Evolutionary conservation across 768 basidiomycete genomes (phyloP), one percentile per base, ranked within the genome.

Genomic region (Boletus pseudo-olivaceus): DNA sequence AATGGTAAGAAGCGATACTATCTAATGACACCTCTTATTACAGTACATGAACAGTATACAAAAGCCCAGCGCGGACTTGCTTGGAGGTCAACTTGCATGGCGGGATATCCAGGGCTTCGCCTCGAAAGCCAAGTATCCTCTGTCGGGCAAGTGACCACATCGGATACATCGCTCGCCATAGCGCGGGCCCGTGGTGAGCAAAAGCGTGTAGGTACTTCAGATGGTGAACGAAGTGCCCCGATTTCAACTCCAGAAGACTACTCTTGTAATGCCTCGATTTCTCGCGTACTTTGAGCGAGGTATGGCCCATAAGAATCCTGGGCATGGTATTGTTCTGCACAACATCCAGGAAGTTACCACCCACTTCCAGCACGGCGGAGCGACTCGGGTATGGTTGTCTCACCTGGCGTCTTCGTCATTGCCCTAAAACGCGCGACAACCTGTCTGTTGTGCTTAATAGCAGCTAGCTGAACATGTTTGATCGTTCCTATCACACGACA

Each of bases 401-500:
- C 42, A 84, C 87, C 76, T 45, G 82, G 73, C 0, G 73, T 78
- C 40, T 82, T 78, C 2, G 82, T 74, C 12, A 72, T 66, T 4
- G 81, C 80, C 45, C 87, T 71, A 62, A 84, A 84, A 15, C 85
- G 77, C 7, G 87, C 90, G 32, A 93, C 76, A 6, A 88, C 76
- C 47, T 82, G 78, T 30, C 87, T 74, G 63, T 93, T 89, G 60
- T 92, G 83, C 32, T 79, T 72, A 38, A 92, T 86, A 1, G 89
- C 87, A 6, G 87, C 85, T 0, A 88, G 69, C 62, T 94, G 92
- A 0, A 82, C 82, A 45, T 95, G 91, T 68, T 88, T 92, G 53
- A 95, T 88, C 0, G 92, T 95, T 0, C 93, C 93, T 93, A 55
- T 45, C 33, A 38, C 33, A 3, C 10, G 14, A 35, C n/a, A 9